Percentiles rank a stretch among this genome's conserved stretches.
phyloP scores from a whole-genome alignment of 164 flowering plant genomes.

The Litsea cubeba region DNA sequence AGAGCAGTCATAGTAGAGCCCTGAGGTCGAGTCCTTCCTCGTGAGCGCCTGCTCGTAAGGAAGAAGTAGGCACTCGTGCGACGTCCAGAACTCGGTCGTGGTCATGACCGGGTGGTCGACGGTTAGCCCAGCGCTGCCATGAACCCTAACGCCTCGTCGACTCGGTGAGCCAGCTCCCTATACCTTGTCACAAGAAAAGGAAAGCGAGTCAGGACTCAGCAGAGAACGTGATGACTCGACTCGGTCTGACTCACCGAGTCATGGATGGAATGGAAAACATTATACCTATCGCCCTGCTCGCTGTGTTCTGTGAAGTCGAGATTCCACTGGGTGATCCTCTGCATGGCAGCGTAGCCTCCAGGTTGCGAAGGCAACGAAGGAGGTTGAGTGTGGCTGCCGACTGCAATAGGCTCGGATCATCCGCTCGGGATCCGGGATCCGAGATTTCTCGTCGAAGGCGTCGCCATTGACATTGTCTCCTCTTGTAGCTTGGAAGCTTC shows the following conservation, averaged over 20 bases:
- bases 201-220: not conserved
- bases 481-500: conserved; percentile 88
- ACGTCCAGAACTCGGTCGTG: conserved; percentile 92
- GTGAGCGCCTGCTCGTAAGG: conserved; percentile 91
- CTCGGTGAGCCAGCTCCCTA: conserved; percentile 79
- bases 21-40: conserved; percentile 83
- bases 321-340: conserved; percentile 92
- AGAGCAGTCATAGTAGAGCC: conserved; percentile 85
- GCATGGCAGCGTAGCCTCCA: conserved; percentile 97
- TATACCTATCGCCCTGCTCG: conserved; percentile 86
- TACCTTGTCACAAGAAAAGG: conserved; percentile 45
- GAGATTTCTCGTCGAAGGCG: conserved; percentile 63
- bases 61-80: conserved; percentile 87
- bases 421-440: conserved; percentile 82
- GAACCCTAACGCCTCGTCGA: conserved; percentile 91
- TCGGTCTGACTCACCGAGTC: not conserved
- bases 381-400: conserved; percentile 86
- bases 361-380: conserved; percentile 84
- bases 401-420: conserved; percentile 79
- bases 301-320: conserved; percentile 84
- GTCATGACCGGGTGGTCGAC: conserved; percentile 83
- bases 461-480: conserved; percentile 91
- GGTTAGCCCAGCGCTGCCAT: conserved; percentile 88
- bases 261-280: not conserved
- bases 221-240: not conserved